A percentile compares a stretch with the other conserved stretches of the same genome.
Conservation (phyloP, 2,329 filamentous ascomycete genomes). For the Nothomitra cinnamomea region DNA sequence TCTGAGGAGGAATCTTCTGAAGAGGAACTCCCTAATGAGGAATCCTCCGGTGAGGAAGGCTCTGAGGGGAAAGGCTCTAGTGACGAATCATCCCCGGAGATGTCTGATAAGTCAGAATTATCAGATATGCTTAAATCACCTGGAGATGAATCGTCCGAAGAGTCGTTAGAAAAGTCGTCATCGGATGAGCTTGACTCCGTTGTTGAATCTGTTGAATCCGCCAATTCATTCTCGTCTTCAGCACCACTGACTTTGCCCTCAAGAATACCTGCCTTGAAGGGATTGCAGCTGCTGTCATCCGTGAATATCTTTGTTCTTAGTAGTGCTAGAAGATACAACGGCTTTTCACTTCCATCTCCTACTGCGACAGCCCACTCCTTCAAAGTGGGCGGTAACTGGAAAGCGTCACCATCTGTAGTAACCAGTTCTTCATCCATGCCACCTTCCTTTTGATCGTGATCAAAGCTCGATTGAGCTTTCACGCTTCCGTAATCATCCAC, state of each 20-base stretch:
- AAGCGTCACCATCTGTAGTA: conserved; percentile 19
- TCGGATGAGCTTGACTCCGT: conserved; percentile 12
- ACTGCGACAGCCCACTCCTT: conserved; percentile 51
- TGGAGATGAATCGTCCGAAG: not conserved
- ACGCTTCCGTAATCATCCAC: conserved; percentile 24
- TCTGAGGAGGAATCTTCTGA: conserved; percentile 11
- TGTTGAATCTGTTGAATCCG: not conserved
- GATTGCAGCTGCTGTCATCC: no score
- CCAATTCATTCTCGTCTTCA: not conserved
- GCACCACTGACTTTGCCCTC: not conserved
- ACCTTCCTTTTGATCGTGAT: conserved; percentile 14
- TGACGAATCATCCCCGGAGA: no score
- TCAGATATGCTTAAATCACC: no score
- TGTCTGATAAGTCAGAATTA: no score
- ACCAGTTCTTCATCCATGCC: conserved; percentile 5
- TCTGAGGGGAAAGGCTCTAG: no score
- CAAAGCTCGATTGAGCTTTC: conserved; percentile 3
- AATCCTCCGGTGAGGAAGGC: no score
- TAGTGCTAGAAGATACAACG: conserved; percentile 68
- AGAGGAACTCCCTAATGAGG: conserved; percentile 7
- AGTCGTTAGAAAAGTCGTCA: conserved; percentile 16
- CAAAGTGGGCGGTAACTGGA: conserved; percentile 45
- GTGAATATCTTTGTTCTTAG: conserved; percentile 37
- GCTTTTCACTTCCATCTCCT: conserved; percentile 54
- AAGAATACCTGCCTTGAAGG: no score